Evolutionary conservation across 176 grass and related monocot genomes (phyloP), one percentile per base, ranked within the genome.

Genomic region (Carex littledalei): DNA sequence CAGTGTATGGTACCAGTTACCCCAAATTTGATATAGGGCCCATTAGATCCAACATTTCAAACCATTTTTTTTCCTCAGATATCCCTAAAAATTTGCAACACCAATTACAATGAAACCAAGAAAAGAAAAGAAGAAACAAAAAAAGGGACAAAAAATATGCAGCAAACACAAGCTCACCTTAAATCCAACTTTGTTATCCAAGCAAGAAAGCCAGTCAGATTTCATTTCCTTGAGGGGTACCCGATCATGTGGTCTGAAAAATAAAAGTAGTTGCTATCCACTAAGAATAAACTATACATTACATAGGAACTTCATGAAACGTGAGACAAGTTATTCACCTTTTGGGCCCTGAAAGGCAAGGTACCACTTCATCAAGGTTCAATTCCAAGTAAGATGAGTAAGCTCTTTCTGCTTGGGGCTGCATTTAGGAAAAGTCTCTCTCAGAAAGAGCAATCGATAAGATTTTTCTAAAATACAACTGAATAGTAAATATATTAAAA

Each of bases 381-480:
- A 99, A 88, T 85, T 99, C 96, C 22, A 99, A 81, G 86, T 99
- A 95, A 80, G 96, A 95, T 68, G 96, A 95, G 72, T 99, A 99
- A 18, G 88, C 87, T 85, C 89, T 99, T 88, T 99, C 96, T 81
- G 85, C 61, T 90, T 99, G 88, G 32, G 90, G 89, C 96, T 99
- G 88, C 56, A 86, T 49, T 32, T 60, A 88, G 59, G 72, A 53
- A 31, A 79, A 88, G 39, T 41, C 37, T 20, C 35, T 45, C 18
- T 89, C 60, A 88, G 67, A 72, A 91, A 69, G 3, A 35, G 67
- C 24, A 41, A 78, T 22, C 3, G 14, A 78, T 78, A 55, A 53
- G 3, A 53, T 54, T 77, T 78, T 56, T 54, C 7, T 37, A 17
- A 63, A 81, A 81, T 21, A 64, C 3, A 62, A 45, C 9, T 57